Conservation (phyloP, 352 stramenopile species). For the Globisporangium paddicum region DNA sequence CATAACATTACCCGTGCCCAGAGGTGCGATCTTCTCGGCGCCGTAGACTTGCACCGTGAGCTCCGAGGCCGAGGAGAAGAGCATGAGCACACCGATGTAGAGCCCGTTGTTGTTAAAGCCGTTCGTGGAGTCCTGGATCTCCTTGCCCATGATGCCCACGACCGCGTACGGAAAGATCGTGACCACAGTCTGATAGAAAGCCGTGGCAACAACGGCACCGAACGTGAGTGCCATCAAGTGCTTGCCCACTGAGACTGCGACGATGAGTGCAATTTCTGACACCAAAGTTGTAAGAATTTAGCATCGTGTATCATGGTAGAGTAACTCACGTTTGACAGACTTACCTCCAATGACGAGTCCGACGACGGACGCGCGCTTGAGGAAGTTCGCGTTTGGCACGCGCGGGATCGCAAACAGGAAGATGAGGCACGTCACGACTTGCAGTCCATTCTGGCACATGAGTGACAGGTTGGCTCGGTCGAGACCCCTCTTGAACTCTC, state of each 20-base stretch:
- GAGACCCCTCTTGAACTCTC: conserved; percentile 48
- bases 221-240: conserved; percentile 45
- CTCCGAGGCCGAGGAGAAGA: conserved; percentile 58
- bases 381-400: conserved; percentile 36
- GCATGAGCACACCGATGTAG: conserved; percentile 68
- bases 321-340: conserved; percentile 9
- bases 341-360: conserved; percentile 47
- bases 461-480: conserved; percentile 54
- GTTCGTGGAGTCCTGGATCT: conserved; percentile 57
- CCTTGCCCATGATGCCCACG: conserved; percentile 76
- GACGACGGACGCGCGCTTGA: conserved; percentile 44
- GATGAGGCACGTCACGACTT: conserved; percentile 45
- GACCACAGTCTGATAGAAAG: conserved; percentile 60
- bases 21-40: conserved; percentile 49
- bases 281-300: neutral
- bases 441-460: conserved; percentile 59
- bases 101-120: conserved; percentile 81
- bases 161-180: conserved; percentile 73
- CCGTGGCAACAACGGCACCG: conserved; percentile 44
- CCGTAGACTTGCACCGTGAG: conserved; percentile 73
- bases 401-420: conserved; percentile 52
- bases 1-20: conserved; percentile 61
- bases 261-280: conserved; percentile 41
- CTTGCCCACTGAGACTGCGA: conserved; percentile 45
- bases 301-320: neutral